phyloP scores from a whole-genome alignment of 108 stramenopile genomes.

The Discostella stelligeroides region DNA sequence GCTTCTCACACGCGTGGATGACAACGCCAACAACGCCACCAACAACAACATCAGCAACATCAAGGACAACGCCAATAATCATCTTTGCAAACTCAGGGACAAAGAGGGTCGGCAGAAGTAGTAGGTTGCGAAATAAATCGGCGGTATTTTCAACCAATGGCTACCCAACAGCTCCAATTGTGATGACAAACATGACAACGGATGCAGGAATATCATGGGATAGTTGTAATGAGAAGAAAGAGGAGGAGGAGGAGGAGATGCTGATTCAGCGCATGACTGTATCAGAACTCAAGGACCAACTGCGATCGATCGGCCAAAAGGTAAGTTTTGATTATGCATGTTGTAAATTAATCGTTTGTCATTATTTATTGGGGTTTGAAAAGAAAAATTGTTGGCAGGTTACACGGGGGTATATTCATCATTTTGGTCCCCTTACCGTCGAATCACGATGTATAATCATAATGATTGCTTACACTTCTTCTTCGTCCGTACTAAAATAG shows the following conservation, averaged over 20 bases:
- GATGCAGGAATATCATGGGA: neutral
- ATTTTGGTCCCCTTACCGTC: neutral
- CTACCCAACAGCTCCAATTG: neutral
- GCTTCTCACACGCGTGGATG: no score
- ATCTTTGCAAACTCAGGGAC: no score
- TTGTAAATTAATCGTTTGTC: no score
- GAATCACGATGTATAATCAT: neutral
- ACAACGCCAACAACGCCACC: no score
- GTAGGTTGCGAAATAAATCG: neutral
- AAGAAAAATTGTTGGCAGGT: no score
- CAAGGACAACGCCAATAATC: no score
- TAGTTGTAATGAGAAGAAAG: no score
- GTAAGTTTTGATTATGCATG: slow-evolving; percentile 3
- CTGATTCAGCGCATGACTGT: slow-evolving; percentile 23
- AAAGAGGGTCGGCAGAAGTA: neutral
- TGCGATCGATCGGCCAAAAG: slow-evolving; percentile 27
- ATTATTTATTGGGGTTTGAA: no score
- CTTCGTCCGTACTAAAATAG: neutral
- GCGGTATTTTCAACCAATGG: neutral
- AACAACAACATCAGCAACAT: no score
- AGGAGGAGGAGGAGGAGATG: neutral
- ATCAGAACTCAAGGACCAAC: slow-evolving; percentile 20
- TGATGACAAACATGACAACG: neutral
- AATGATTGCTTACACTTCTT: no score
- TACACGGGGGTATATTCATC: no score